These are phyloP conservation scores for Millerozyma miso DNA, from an alignment of 805 yeast species.

Conservation along the genomic window DNA sequence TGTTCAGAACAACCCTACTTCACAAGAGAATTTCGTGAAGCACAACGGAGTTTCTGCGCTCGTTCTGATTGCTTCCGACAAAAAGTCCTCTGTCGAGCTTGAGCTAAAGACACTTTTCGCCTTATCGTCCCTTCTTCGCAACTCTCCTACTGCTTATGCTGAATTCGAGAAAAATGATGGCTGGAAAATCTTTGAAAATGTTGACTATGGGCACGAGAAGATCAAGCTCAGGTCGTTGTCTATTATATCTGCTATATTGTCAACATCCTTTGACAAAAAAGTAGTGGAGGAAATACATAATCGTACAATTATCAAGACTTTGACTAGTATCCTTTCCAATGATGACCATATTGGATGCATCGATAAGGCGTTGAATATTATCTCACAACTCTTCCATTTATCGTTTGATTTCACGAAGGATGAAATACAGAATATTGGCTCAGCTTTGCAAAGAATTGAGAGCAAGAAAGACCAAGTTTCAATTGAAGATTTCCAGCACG, in stretches of 20 bases:
- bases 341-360: conserved; percentile 46
- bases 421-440: conserved; percentile 36
- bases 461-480: conserved; percentile 46
- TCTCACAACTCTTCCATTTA: conserved; percentile 40
- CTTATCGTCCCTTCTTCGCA: conserved; percentile 66
- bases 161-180: conserved; percentile 58
- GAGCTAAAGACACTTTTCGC: conserved; percentile 73
- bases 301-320: conserved; percentile 26
- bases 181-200: conserved; percentile 48
- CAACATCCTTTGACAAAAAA: conserved; percentile 45
- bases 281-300: conserved; percentile 36
- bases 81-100: conserved; percentile 22
- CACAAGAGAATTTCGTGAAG: conserved; percentile 64
- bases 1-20: conserved; percentile 79
- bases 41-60: conserved; percentile 47
- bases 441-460: conserved; percentile 36
- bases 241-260: conserved; percentile 53
- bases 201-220: conserved; percentile 28
- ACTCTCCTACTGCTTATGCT: conserved; percentile 53
- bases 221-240: conserved; percentile 53
- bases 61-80: conserved; percentile 36
- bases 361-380: conserved; percentile 53
- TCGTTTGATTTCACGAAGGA: conserved; percentile 42
- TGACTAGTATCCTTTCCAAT: conserved; percentile 26
- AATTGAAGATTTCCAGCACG: conserved; percentile 48